phyloP scores from a whole-genome alignment of 108 stramenopile genomes.

The Nannochloropsis gaditana region DNA sequence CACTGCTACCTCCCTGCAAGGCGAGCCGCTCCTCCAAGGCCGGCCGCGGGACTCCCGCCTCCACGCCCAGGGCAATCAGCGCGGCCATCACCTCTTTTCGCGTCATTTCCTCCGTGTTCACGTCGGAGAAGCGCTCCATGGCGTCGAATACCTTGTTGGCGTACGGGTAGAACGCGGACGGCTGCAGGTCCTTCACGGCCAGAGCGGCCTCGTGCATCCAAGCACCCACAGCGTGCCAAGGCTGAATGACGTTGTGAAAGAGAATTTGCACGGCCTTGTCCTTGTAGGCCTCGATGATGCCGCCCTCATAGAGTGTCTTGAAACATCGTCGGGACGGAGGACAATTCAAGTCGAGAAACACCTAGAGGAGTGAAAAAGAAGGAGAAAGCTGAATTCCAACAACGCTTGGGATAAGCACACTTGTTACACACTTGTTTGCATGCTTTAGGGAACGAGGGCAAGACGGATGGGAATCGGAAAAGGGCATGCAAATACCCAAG shows the following conservation, averaged over 20 bases:
- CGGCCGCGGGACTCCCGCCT: not conserved
- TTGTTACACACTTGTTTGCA: too few species aligned
- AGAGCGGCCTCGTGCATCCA: constrained; percentile 14
- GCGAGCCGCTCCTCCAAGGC: not conserved
- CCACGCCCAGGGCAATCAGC: not conserved
- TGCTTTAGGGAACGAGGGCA: too few species aligned
- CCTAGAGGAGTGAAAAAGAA: not conserved
- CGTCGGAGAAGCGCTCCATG: constrained; percentile 1
- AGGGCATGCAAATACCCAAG: too few species aligned
- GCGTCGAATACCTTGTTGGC: not conserved
- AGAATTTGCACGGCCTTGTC: constrained; percentile 10
- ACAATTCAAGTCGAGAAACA: not conserved
- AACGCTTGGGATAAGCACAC: too few species aligned
- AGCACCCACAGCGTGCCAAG: constrained; percentile 18
- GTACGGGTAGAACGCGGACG: not conserved
- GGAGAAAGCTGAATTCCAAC: not conserved
- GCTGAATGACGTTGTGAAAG: constrained; percentile 7
- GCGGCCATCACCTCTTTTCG: not conserved
- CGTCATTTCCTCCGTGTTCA: not conserved
- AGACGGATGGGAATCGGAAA: too few species aligned
- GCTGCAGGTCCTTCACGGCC: constrained; percentile 18
- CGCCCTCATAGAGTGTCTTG: constrained; percentile 6
- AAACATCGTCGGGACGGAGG: not conserved
- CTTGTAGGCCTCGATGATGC: not conserved
- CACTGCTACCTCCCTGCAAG: not conserved